phyloP scores from a whole-genome alignment of 2,329 filamentous ascomycete genomes.

The Pestalotiopsis sp. region DNA sequence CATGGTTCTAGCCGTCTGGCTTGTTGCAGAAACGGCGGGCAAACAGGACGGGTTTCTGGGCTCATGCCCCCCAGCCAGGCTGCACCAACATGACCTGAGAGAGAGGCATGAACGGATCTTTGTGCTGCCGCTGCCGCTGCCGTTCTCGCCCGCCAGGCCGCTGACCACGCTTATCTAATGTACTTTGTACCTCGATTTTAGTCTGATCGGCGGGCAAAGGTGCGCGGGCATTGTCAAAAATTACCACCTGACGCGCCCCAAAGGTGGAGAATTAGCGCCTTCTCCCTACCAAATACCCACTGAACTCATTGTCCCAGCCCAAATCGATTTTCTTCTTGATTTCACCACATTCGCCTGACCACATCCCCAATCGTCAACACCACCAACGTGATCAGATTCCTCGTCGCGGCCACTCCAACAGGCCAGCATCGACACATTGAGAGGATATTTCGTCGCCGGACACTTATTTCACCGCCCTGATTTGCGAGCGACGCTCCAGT shows the following conservation, averaged over 20 bases:
- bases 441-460: neutral
- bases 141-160: no score
- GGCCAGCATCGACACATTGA: neutral
- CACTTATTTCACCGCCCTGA: neutral
- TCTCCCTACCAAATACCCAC: neutral
- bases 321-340: neutral
- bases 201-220: no score
- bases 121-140: neutral
- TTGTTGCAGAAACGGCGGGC: neutral
- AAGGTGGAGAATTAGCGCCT: neutral
- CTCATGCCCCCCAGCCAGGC: neutral
- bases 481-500: neutral
- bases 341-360: neutral
- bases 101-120: neutral
- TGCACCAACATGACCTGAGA: no score
- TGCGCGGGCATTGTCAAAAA: no score
- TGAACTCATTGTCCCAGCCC: neutral
- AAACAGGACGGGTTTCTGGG: neutral
- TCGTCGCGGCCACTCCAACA: neutral
- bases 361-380: neutral
- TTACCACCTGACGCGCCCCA: neutral
- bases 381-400: neutral
- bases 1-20: neutral
- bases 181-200: no score
- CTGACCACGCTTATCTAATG: no score